Evolutionary conservation across 176 grass and related monocot genomes (phyloP).

Genomic region (Carex cristatella): DNA sequence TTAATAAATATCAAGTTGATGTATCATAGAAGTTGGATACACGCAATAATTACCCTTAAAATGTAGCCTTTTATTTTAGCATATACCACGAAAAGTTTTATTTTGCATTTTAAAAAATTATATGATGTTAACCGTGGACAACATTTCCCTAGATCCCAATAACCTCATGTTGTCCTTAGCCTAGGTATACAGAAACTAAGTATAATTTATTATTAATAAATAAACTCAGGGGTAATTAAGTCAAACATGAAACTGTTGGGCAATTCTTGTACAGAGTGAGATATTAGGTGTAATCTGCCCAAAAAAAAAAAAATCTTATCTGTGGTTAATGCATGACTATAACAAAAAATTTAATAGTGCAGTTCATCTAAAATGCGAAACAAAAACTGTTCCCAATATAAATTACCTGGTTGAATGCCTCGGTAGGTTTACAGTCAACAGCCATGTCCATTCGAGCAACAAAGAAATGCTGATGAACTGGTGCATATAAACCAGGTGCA

Average conservation of each 20-base stretch:
- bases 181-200: background rate
- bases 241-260: background rate
- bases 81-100: background rate
- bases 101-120: background rate
- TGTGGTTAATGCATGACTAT: background rate
- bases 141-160: background rate
- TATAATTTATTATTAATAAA: background rate
- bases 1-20: too few species aligned
- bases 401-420: conserved; percentile 93
- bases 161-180: background rate
- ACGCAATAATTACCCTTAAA: background rate
- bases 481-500: conserved; percentile 97
- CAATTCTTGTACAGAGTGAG: background rate
- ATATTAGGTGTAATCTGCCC: background rate
- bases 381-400: background rate
- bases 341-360: background rate
- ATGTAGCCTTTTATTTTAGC: background rate
- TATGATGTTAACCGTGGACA: background rate
- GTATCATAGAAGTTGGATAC: too few species aligned
- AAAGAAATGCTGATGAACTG: conserved; percentile 99
- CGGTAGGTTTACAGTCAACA: conserved; percentile 90
- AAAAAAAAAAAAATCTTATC: background rate
- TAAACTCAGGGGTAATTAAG: background rate
- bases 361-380: background rate
- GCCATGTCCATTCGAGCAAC: conserved; percentile 99